These are phyloP conservation scores for Mycena belliarum DNA, from an alignment of 768 basidiomycete species.

Conservation along the genomic window DNA sequence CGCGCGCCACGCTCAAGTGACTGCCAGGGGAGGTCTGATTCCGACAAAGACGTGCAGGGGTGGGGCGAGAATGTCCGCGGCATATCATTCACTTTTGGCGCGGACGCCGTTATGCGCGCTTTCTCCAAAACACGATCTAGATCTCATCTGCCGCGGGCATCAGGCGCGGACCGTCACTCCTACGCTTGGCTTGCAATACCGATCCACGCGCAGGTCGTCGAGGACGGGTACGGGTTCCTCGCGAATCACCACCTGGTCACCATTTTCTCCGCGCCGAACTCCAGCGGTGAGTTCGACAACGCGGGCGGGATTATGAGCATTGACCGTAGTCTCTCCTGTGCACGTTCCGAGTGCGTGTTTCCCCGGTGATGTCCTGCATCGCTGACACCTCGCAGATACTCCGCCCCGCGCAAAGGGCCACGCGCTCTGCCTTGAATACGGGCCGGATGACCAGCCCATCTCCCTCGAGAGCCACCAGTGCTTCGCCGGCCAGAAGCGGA, in stretches of 20 bases:
- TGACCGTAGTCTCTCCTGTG: slow-evolving; percentile 8
- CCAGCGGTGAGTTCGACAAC: slow-evolving; percentile 14
- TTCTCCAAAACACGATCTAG: slow-evolving; percentile 99
- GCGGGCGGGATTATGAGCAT: slow-evolving; percentile 9
- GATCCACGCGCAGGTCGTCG: neutral
- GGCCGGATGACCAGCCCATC: too few species aligned
- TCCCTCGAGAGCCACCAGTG: too few species aligned
- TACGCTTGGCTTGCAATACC: neutral
- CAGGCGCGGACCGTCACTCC: slow-evolving; percentile 58
- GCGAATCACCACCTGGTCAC: slow-evolving; percentile 9
- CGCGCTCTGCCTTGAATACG: too few species aligned
- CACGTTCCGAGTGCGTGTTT: slow-evolving; percentile 6
- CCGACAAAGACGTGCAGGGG: slow-evolving; percentile 97
- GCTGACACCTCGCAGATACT: too few species aligned
- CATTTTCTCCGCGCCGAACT: slow-evolving; percentile 12
- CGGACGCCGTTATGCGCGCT: slow-evolving; percentile 96
- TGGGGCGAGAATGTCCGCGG: slow-evolving; percentile 99
- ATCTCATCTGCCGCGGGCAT: slow-evolving; percentile 96
- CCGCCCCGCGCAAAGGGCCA: too few species aligned
- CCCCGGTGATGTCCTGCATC: too few species aligned
- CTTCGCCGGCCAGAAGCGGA: too few species aligned
- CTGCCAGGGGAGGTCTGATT: slow-evolving; percentile 60
- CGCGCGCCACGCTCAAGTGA: neutral
- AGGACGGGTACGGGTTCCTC: slow-evolving; percentile 17
- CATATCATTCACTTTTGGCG: slow-evolving; percentile 97